Evolutionary conservation across 176 grass and related monocot species (phyloP).

Genomic region (Panicum miliaceum): DNA sequence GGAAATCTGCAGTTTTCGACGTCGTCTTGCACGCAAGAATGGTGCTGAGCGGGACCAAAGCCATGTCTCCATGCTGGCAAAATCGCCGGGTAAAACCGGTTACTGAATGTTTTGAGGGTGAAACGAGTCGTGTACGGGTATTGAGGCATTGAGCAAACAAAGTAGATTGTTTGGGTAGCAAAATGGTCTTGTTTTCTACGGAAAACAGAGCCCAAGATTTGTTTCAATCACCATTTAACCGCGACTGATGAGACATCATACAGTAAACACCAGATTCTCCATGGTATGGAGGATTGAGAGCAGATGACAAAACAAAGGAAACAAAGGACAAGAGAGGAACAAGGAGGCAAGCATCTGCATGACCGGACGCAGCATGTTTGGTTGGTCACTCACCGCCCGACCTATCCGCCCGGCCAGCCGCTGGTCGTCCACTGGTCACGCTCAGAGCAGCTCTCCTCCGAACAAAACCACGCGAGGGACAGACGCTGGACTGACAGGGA

Average conservation of each 20-base stretch:
- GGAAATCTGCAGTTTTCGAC: not conserved
- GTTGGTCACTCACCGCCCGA: not conserved
- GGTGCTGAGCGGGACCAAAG: not conserved
- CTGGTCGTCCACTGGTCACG: conserved; percentile 5
- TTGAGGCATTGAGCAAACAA: no score
- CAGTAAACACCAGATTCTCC: no score
- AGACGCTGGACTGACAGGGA: not conserved
- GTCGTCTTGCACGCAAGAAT: no score
- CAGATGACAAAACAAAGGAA: not conserved
- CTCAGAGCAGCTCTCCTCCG: not conserved
- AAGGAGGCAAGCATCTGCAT: not conserved
- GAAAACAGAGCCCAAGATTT: no score
- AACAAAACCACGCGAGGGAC: not conserved
- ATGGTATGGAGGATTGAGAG: not conserved
- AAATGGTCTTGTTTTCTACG: no score
- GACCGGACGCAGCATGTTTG: not conserved
- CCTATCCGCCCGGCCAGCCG: not conserved
- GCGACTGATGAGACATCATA: no score
- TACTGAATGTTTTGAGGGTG: no score
- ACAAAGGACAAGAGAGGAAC: not conserved
- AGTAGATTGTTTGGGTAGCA: no score
- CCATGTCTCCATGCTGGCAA: not conserved
- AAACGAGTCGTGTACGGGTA: no score
- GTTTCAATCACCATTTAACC: no score
- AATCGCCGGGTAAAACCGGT: no score